Conservation (phyloP, 208 protist genomes). For the Balamuthia mandrillaris region DNA sequence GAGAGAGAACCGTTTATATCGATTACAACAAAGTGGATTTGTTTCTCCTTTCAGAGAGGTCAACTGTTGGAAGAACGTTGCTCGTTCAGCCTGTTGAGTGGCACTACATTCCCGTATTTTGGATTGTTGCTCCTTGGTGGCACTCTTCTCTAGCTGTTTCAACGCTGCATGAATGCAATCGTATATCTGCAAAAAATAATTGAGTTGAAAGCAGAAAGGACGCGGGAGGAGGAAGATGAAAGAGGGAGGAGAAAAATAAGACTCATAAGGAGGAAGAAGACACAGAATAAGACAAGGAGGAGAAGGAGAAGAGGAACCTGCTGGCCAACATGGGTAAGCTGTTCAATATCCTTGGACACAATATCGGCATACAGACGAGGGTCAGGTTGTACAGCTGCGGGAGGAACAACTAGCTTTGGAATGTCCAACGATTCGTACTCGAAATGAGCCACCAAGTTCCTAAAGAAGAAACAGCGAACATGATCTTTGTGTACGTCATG, state of each 20-base stretch:
- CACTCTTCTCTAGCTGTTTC: not conserved
- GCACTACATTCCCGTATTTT: not conserved
- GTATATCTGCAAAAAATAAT: constrained; percentile 23
- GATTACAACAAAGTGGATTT: no score
- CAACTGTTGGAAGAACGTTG: not conserved
- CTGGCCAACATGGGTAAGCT: not conserved
- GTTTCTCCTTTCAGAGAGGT: not conserved
- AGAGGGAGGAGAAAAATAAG: no score
- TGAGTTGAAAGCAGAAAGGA: no score
- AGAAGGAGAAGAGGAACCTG: not conserved
- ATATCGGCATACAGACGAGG: not conserved
- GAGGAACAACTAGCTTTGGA: constrained; percentile 14
- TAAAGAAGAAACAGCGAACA: constrained; percentile 48
- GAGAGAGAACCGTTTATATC: no score
- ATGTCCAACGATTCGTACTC: constrained; percentile 35
- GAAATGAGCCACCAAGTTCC: constrained; percentile 41
- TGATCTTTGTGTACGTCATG: constrained; percentile 44
- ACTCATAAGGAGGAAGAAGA: not conserved
- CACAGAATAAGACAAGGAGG: not conserved
- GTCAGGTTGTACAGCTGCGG: not conserved
- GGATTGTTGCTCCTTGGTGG: not conserved
- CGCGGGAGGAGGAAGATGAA: no score
- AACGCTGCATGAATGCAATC: not conserved
- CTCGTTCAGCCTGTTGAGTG: constrained; percentile 8
- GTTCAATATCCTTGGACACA: constrained; percentile 13